Percentiles rank a stretch among this genome's conserved stretches.
Conservation (phyloP, 192 early-diverging fungal genomes). For the Mortierella claussenii region DNA sequence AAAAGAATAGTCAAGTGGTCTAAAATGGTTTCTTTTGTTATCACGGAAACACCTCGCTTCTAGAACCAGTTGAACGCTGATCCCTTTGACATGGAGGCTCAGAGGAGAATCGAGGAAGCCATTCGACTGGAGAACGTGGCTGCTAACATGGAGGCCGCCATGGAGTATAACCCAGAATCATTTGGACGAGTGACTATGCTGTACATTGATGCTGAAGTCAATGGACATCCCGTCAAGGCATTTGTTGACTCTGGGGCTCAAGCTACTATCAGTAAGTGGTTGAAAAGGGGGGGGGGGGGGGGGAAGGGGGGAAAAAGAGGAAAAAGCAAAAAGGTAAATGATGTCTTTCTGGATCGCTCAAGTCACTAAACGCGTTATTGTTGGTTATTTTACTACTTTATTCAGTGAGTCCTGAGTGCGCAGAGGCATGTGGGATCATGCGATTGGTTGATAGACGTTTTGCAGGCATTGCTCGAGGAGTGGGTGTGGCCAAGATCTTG, state of each 20-base stretch:
- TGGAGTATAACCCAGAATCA: conserved; percentile 95
- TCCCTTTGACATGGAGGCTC: conserved; percentile 92
- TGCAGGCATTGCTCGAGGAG: conserved; percentile 90
- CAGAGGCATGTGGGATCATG: conserved; percentile 85
- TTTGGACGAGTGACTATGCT: conserved; percentile 94
- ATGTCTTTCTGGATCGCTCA: no score
- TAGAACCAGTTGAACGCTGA: conserved; percentile 74
- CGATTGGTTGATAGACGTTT: conserved; percentile 90
- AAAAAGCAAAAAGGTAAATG: no score
- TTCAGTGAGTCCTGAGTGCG: conserved; percentile 71
- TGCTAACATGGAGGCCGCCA: conserved; percentile 84
- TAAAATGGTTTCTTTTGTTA: background rate
- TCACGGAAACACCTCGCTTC: conserved; percentile 2
- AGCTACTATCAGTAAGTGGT: conserved; percentile 88
- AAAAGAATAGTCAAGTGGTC: background rate
- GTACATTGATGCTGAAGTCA: conserved; percentile 91
- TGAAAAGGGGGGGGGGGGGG: no score
- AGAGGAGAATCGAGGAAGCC: conserved; percentile 89
- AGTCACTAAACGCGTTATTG: no score
- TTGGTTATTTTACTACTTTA: no score
- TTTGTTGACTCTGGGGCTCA: conserved; percentile 98
- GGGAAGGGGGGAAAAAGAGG: no score
- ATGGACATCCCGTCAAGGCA: conserved; percentile 88
- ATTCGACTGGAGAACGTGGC: conserved; percentile 88
- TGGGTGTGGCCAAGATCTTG: conserved; percentile 95